Evolutionary conservation across 2,329 filamentous ascomycete genomes (phyloP), one percentile per base, ranked within the genome.

Genomic region (Alternaria viburni): DNA sequence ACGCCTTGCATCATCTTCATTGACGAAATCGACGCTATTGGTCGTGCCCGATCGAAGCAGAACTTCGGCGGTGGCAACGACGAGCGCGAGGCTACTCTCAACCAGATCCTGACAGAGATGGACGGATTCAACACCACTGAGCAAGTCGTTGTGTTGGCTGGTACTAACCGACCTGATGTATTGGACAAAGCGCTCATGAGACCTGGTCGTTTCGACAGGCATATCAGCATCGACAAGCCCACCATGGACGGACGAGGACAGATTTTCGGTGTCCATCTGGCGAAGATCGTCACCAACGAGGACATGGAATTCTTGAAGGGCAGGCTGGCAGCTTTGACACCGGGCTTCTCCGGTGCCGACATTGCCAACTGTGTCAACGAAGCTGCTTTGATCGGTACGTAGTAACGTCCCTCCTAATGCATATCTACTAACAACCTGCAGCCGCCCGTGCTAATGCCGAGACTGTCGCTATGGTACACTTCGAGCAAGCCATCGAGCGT

Each of bases 1-100:
- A 92, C 96, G 0, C 96, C 96, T 4, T 99, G 96, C 83, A 99
- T 99, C 81, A 96, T 99, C 81, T 99, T 99, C 85, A 98, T 99
- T 70, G 96, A 99, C 78, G 96, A 99, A 82, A 99, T 99, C 73
- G 96, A 99, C 79, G 96, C 96, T 61, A 97, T 99, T 74, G 96
- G 96, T 72, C 93, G 94, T 78, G 92, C 95, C 59, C 89, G 96
- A 82, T 86, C 90, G 21, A 96, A 97, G 77, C 88, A 90, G 36
- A 91, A 90, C 68, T 93, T 93, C 62, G 91, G 91, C 43, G 94
- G 95, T 68, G 96, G 96, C 65, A 98, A 98, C 76, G 96, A 99
- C 77, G 96, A 99, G 83, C 91, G 96, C 65, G 96, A 99, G 83
- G 93, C 92, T 51, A 99, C 96, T 0, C 89, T 99, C 26, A 99